phyloP scores from a whole-genome alignment of 73 alveolate species.

The Paraurostyla sp. region DNA sequence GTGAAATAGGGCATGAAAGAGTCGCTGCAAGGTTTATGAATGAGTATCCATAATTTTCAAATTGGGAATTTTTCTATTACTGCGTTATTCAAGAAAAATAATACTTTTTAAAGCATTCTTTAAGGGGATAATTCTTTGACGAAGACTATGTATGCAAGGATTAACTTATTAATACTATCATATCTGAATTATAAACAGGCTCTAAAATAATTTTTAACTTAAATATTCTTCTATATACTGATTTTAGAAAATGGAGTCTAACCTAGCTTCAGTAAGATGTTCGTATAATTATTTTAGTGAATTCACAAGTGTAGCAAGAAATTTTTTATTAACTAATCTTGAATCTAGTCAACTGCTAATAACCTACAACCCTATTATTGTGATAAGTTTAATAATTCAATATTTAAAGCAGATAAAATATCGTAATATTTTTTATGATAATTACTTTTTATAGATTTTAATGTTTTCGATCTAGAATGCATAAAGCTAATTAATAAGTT shows the following conservation, averaged over 20 bases:
- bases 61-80: slow-evolving; percentile 40
- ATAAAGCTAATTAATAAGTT: background rate
- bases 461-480: slow-evolving; percentile 45
- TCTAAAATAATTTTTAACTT: slow-evolving; percentile 6
- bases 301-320: background rate
- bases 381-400: background rate
- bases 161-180: background rate
- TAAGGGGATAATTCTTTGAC: slow-evolving; percentile 33
- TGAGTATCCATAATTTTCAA: background rate
- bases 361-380: slow-evolving; percentile 48
- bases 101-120: slow-evolving; percentile 31
- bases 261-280: background rate
- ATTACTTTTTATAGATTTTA: slow-evolving; percentile 29
- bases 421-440: background rate
- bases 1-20: slow-evolving; percentile 30
- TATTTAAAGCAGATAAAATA: slow-evolving; percentile 4
- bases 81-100: slow-evolving; percentile 23
- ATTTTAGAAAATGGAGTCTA: slow-evolving; percentile 39
- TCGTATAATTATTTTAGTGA: background rate
- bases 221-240: slow-evolving; percentile 42
- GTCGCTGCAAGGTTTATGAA: slow-evolving; percentile 45
- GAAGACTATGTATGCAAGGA: background rate
- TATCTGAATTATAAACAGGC: background rate
- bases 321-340: background rate
- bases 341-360: slow-evolving; percentile 22